These are phyloP conservation scores for Emiliania huxleyi DNA, from an alignment of 78 protist species.

Conservation along the genomic window DNA sequence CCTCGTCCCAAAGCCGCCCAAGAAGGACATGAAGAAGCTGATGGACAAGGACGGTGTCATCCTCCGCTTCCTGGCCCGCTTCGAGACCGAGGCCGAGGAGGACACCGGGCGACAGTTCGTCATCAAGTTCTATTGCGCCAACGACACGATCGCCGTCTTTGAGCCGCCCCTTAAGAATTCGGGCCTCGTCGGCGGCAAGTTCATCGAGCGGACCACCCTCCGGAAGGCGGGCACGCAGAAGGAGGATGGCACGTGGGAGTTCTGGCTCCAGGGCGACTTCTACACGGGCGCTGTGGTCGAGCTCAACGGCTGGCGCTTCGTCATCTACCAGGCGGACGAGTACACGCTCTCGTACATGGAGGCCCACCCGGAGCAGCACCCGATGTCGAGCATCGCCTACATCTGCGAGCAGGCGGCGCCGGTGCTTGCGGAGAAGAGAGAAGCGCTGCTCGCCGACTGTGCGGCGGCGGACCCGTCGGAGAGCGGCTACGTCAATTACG, in stretches of 20 bases:
- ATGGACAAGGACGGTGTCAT: slow-evolving; percentile 27
- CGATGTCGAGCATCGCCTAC: neutral
- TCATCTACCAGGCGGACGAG: slow-evolving; percentile 39
- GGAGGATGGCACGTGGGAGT: no score
- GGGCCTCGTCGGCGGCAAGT: slow-evolving; percentile 68
- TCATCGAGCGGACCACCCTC: slow-evolving; percentile 35
- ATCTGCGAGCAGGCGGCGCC: neutral
- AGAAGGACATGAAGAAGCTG: slow-evolving; percentile 49
- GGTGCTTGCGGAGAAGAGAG: neutral
- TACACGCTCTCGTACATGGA: neutral
- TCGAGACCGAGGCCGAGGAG: slow-evolving; percentile 4
- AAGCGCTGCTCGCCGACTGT: neutral
- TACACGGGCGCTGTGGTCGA: neutral
- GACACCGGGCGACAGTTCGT: slow-evolving; percentile 62
- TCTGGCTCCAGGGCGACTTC: neutral
- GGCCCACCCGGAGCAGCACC: neutral
- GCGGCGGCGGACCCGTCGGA: neutral
- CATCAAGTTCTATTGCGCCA: slow-evolving; percentile 57
- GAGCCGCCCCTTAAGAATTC: slow-evolving; percentile 67
- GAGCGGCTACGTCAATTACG: neutral
- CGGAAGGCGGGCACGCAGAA: neutral
- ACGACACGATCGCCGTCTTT: slow-evolving; percentile 62
- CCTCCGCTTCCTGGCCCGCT: slow-evolving; percentile 15
- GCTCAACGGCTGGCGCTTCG: neutral
- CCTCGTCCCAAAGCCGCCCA: slow-evolving; percentile 70